These are phyloP conservation scores for Phytophthora fragariaefolia DNA, from an alignment of 352 stramenopile genomes.

Conservation along the genomic window DNA sequence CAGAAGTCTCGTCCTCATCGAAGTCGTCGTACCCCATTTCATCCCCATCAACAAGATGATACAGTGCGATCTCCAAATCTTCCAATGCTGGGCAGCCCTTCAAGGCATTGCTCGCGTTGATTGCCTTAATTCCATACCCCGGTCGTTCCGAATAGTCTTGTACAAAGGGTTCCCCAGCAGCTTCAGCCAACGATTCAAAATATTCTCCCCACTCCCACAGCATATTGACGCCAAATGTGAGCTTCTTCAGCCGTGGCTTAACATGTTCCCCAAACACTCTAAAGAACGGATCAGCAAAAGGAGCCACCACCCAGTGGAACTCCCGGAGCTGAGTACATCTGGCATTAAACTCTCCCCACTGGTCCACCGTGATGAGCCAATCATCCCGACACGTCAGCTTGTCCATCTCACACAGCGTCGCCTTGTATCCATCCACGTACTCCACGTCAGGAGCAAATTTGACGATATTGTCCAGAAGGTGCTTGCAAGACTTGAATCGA, in stretches of 20 bases:
- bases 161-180: background rate
- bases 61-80: conserved; percentile 43
- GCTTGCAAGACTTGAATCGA: conserved; percentile 21
- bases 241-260: conserved; percentile 41
- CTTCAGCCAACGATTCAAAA: conserved; percentile 29
- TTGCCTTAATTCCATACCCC: conserved; percentile 36
- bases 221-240: conserved; percentile 49
- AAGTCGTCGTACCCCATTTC: conserved; percentile 37
- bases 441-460: conserved; percentile 39
- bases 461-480: conserved; percentile 39
- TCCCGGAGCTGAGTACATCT: conserved; percentile 41
- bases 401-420: conserved; percentile 42
- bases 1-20: conserved; percentile 24
- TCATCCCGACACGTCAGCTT: conserved; percentile 37
- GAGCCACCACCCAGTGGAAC: conserved; percentile 50
- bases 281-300: conserved; percentile 52
- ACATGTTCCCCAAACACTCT: conserved; percentile 39
- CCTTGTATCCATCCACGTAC: conserved; percentile 48
- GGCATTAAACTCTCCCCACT: conserved; percentile 48
- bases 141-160: conserved; percentile 14
- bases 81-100: conserved; percentile 46
- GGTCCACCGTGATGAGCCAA: conserved; percentile 33
- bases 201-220: conserved; percentile 50
- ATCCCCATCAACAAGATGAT: conserved; percentile 40
- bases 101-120: conserved; percentile 34